Percentiles rank a stretch among this genome's conserved stretches.
phyloP scores from a whole-genome alignment of 345 rosid genomes.

The Salix arbutifolia region DNA sequence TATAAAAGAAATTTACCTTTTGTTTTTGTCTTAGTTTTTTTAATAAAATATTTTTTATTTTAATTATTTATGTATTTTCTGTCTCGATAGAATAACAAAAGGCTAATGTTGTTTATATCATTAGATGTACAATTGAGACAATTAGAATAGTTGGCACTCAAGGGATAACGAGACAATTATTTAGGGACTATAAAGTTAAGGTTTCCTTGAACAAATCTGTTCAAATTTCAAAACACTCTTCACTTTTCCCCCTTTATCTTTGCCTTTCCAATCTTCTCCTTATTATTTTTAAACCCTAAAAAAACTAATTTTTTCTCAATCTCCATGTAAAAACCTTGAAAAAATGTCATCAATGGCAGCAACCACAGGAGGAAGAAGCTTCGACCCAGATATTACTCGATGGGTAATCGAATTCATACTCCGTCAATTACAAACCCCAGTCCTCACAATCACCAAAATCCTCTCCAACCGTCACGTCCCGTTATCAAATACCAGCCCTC shows the following conservation, averaged over 20 bases:
- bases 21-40: too few relatives aligned
- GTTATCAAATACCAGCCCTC: background rate
- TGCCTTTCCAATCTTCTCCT: background rate
- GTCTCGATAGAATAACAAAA: too few relatives aligned
- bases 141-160: background rate
- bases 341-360: too few relatives aligned
- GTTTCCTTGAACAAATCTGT: too few relatives aligned
- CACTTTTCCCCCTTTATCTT: background rate
- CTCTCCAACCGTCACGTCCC: conserved; percentile 12
- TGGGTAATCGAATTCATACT: conserved; percentile 40
- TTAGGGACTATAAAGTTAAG: background rate
- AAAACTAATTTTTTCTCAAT: too few relatives aligned
- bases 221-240: too few relatives aligned
- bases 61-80: too few relatives aligned
- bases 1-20: too few relatives aligned
- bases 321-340: background rate
- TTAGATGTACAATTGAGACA: too few relatives aligned
- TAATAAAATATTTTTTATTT: too few relatives aligned
- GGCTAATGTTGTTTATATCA: too few relatives aligned
- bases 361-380: background rate
- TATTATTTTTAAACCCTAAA: background rate
- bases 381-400: conserved; percentile 15
- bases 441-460: conserved; percentile 10
- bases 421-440: conserved; percentile 19
- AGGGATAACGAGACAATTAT: background rate